Evolutionary conservation across 2,329 filamentous ascomycete species (phyloP), one percentile per base, ranked within the genome.

Genomic region (Epicoccum nigrum): DNA sequence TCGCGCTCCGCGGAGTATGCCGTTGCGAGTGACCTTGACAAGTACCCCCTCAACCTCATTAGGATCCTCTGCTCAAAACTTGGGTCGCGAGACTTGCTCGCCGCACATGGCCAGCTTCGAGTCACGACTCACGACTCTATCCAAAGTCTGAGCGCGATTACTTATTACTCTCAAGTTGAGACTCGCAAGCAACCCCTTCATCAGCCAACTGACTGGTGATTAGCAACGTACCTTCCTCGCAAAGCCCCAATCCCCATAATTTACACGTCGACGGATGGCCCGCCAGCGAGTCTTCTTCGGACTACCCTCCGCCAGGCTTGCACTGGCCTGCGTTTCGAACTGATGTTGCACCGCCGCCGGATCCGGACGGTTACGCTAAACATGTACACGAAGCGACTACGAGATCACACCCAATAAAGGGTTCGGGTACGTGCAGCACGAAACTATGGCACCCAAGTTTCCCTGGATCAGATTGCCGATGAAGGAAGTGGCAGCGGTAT

Each of bases 361-460:
- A 51, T 46, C 31, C 49, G 27, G 46, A 50, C 33, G 46, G 40
- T 33, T 39, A 39, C 33, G 27, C 46, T 50, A 28, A 25, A 25
- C 17, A 12, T 28, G 15, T 13, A 7, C 12, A 30, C 28, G 28
- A 25, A 25, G 23, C 23, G 23, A 9, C 23, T 25, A 25, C 27
- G 25, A 25, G n/a, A 37, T 37, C 20, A 37, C 49, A 42, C 48
- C 40, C 45, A 42, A 41, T 38, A 37, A 9, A 30, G 27, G 37
- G 23, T 20, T 25, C 42, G 35, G 23, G 41, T 34, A 51, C 47
- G 35, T 40, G 35, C 15, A 41, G 41, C 42, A 46, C 37, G 48
- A 15, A 37, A 9, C 8, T 35, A 27, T 46, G 32, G 25, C 38
- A 46, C 20, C 3, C 7, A 15, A 25, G 9, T 9, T 3, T 34